Evolutionary conservation across 495 filamentous ascomycete species (phyloP).

Genomic region (Chaetomium cochliodes): DNA sequence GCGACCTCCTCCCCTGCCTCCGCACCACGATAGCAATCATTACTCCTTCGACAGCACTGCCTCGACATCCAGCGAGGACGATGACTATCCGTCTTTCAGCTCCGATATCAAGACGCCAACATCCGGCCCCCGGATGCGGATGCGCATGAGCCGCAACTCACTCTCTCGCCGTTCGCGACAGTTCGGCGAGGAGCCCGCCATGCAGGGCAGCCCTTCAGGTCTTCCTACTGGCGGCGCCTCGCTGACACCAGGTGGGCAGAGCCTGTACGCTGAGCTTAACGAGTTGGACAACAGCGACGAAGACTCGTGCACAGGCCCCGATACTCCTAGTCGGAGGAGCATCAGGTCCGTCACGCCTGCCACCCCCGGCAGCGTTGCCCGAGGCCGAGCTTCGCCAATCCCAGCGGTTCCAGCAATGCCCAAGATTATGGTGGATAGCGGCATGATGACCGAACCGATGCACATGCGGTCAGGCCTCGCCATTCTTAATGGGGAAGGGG

Average conservation of each 20-base stretch:
- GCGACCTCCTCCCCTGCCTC: slow-evolving; percentile 36
- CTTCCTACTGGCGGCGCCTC: slow-evolving; percentile 47
- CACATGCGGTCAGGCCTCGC: slow-evolving; percentile 23
- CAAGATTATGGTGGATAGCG: slow-evolving; percentile 70
- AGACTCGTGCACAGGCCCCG: slow-evolving; percentile 48
- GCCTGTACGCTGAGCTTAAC: slow-evolving; percentile 84
- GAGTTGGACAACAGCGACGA: slow-evolving; percentile 67
- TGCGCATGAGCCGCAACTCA: slow-evolving; percentile 64
- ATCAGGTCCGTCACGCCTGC: slow-evolving; percentile 38
- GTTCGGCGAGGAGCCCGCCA: slow-evolving; percentile 59
- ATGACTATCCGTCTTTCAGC: slow-evolving; percentile 48
- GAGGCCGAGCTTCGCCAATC: slow-evolving; percentile 47
- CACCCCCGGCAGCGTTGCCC: slow-evolving; percentile 39
- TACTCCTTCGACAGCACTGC: slow-evolving; percentile 82
- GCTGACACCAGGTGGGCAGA: slow-evolving; percentile 61
- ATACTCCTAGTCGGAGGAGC: slow-evolving; percentile 48
- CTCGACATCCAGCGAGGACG: slow-evolving; percentile 82
- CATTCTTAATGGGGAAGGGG: neutral
- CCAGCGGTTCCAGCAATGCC: slow-evolving; percentile 55
- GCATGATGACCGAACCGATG: slow-evolving; percentile 84
- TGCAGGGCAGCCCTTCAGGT: slow-evolving; percentile 56
- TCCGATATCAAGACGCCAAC: slow-evolving; percentile 57
- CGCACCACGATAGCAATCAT: slow-evolving; percentile 47
- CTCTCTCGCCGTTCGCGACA: slow-evolving; percentile 59
- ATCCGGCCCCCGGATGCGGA: slow-evolving; percentile 61